A percentile compares a stretch with the other conserved stretches of the same genome.
Evolutionary conservation across 345 rosid species (phyloP).

Genomic region (Sisymbrium altissimum): DNA sequence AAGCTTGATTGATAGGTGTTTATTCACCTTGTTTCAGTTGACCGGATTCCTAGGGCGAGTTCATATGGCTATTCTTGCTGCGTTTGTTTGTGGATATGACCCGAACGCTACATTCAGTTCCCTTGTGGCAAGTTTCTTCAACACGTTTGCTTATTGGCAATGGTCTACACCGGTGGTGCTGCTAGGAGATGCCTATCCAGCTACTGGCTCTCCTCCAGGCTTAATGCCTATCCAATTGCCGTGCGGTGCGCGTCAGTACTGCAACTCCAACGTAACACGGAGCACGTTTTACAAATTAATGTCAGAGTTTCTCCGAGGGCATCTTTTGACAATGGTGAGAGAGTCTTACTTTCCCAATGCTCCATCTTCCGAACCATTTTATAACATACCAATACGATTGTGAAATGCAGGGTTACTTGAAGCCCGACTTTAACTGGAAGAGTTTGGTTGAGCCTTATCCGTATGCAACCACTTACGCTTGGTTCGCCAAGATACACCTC

Average conservation of each 20-base stretch:
- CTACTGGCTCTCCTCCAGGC: conserved; percentile 31
- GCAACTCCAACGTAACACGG: conserved; percentile 54
- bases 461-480: conserved; percentile 39
- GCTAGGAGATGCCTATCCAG: conserved; percentile 31
- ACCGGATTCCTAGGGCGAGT: conserved; percentile 65
- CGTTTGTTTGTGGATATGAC: conserved; percentile 46
- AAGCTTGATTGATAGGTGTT: neutral
- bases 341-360: neutral
- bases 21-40: conserved; percentile 32
- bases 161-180: conserved; percentile 59
- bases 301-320: conserved; percentile 56
- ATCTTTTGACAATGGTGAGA: conserved; percentile 43
- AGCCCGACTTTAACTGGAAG: conserved; percentile 43
- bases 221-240: conserved; percentile 61
- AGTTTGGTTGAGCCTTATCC: conserved; percentile 50
- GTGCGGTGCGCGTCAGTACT: conserved; percentile 41
- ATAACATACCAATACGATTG: neutral
- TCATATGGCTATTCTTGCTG: conserved; percentile 55
- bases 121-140: conserved; percentile 43
- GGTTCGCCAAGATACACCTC: conserved; percentile 49
- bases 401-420: conserved; percentile 37
- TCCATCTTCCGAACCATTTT: neutral
- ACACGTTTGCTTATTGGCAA: conserved; percentile 49
- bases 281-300: conserved; percentile 53
- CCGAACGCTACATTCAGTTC: conserved; percentile 42